Conservation (phyloP, 192 early-diverging fungal genomes). For the Gamsiella multidivaricata region DNA sequence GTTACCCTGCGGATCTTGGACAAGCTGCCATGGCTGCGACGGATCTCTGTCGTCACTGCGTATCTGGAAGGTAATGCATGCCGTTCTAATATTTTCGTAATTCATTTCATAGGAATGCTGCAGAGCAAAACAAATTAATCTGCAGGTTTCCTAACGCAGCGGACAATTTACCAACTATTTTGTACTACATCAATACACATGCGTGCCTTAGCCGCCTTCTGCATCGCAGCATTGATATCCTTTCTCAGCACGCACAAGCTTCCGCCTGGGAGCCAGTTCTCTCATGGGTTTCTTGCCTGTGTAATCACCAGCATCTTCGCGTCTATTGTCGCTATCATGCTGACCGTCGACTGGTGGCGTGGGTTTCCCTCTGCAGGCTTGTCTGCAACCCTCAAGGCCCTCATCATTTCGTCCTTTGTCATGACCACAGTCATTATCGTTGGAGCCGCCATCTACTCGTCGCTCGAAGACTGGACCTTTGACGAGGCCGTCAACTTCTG, state of each 20-base stretch:
- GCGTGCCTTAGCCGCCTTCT: constrained; percentile 21
- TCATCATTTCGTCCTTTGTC: constrained; percentile 51
- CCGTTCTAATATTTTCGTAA: no score
- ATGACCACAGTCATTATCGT: constrained; percentile 53
- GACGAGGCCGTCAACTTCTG: constrained; percentile 54
- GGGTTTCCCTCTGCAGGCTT: constrained; percentile 46
- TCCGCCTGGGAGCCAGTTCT: constrained; percentile 34
- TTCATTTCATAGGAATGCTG: no score
- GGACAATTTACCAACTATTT: constrained; percentile 21
- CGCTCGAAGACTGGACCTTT: constrained; percentile 39
- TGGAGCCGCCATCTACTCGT: constrained; percentile 42
- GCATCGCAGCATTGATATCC: constrained; percentile 32
- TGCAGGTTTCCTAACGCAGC: constrained; percentile 8
- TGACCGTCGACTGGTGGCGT: constrained; percentile 44
- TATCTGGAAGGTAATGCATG: constrained; percentile 48
- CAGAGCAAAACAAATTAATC: no score
- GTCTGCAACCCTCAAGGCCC: constrained; percentile 44
- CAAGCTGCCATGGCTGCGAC: constrained; percentile 28
- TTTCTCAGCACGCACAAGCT: constrained; percentile 32
- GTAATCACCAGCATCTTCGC: constrained; percentile 44
- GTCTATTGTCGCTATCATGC: constrained; percentile 37
- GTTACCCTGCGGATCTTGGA: constrained; percentile 42
- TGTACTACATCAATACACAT: background rate
- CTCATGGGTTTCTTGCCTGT: constrained; percentile 47
- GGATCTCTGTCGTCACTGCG: constrained; percentile 38